Evolutionary conservation across 75 land plant genomes (phyloP).

Genomic region (Selaginella moellendorffii): DNA sequence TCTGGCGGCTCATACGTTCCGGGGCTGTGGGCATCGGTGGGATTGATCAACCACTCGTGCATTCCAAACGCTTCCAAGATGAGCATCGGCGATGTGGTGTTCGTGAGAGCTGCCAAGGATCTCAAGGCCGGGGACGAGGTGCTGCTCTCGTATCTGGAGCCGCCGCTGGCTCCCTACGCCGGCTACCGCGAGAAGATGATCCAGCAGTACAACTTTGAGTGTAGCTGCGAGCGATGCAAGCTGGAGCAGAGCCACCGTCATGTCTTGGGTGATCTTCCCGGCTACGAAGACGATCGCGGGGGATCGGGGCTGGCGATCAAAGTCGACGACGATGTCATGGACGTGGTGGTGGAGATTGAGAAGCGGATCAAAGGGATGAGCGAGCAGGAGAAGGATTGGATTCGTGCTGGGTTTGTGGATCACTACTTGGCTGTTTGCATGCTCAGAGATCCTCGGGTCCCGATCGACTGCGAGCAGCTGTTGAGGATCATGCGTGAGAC

Average conservation of each 20-base stretch:
- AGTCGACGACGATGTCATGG: background rate
- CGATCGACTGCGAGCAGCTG: background rate
- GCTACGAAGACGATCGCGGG: too few species aligned
- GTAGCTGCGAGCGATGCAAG: background rate
- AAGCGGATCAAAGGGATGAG: background rate
- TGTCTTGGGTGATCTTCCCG: background rate
- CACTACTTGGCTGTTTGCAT: background rate
- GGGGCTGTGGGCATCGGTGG: background rate
- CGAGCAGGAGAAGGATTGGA: background rate
- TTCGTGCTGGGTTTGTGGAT: background rate
- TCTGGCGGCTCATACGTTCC: background rate
- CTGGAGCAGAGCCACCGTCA: background rate
- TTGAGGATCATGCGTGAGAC: background rate
- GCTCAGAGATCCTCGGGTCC: background rate
- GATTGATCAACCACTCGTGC: background rate
- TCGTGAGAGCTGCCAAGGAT: background rate
- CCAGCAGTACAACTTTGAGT: background rate
- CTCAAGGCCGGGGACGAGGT: background rate
- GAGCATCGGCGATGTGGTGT: background rate
- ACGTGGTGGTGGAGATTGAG: background rate
- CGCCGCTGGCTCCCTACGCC: background rate
- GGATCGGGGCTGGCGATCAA: background rate
- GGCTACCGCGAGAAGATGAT: background rate
- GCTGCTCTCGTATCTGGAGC: background rate
- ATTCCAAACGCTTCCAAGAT: background rate